phyloP scores from a whole-genome alignment of 208 protist genomes.

The Trypanosoma lewisi region DNA sequence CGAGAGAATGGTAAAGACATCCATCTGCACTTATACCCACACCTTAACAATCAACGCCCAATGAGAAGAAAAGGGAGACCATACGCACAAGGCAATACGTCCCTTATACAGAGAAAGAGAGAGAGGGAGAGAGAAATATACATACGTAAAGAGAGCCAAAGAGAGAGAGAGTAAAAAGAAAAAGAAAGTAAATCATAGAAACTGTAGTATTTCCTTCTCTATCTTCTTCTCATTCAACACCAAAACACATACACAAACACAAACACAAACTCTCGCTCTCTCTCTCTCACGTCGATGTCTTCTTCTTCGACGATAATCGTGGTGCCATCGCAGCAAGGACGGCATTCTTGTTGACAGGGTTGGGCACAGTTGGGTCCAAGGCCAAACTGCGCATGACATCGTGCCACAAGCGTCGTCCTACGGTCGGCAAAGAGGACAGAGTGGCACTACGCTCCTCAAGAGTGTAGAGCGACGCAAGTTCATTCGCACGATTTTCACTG shows the following conservation, averaged over 20 bases:
- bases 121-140: too few relatives aligned
- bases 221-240: too few relatives aligned
- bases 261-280: not conserved
- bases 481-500: not conserved
- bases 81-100: too few relatives aligned
- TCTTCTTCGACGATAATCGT: constrained; percentile 16
- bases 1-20: constrained; percentile 35
- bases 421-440: not conserved
- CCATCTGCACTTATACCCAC: not conserved
- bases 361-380: constrained; percentile 22
- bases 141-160: too few relatives aligned
- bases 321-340: constrained; percentile 12
- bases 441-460: not conserved
- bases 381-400: constrained; percentile 14
- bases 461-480: constrained; percentile 7
- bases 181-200: too few relatives aligned
- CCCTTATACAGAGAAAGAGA: too few relatives aligned
- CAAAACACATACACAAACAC: too few relatives aligned
- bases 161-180: too few relatives aligned
- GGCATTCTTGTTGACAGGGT: constrained; percentile 30
- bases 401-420: constrained; percentile 7
- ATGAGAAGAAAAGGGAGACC: not conserved
- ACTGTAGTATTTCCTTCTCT: too few relatives aligned
- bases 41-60: too few relatives aligned
- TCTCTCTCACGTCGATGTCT: not conserved